Evolutionary conservation across 306 rosid species (phyloP), one percentile per base, ranked within the genome.

Genomic region (Ormosia emarginata): DNA sequence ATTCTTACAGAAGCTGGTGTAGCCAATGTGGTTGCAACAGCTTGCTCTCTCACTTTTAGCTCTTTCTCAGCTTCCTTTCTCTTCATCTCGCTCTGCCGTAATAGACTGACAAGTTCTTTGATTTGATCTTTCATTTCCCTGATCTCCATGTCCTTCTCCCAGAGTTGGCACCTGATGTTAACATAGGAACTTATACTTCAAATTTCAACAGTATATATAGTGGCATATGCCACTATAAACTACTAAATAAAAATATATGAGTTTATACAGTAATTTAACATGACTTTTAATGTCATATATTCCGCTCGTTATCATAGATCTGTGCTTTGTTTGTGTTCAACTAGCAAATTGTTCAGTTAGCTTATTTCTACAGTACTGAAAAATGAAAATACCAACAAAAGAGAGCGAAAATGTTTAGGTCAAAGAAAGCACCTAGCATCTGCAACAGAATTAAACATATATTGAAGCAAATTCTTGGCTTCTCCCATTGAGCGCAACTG

Each of bases 121-220:
- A 96, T 94, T 86, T 96, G 99, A 86, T 96, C 99, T 83, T 96
- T 90, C 94, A 96, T 96, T 91, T 96, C 99, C 92, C 90, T 92
- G 69, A 86, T 86, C 90, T 96, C 99, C 74, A 87, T 83, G 56
- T 94, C 99, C 81, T 91, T 92, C 89, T 92, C 99, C 99, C 99
- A 96, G 64, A 90, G 82, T 66, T 94, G 98, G 83, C 97, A 96
- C 89, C 99, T 96, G 85, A 74, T 80, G 58, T 78, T 52, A 81
- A 80, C 11, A 74, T 17, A 78, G n/a, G 56, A 77, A 85, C 76
- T 68, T 53, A 78, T 63, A 33, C 47, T 83, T 78, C 71, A 49
- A 78, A 83, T 73, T 73, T 81, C 65, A 72, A 58, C 4, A 49
- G 34, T 49, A 75, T 71, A 67, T 17, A 71, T 13, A 70, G 68